phyloP scores from a whole-genome alignment of 108 stramenopile genomes.

The Schizochytrium sp. region DNA sequence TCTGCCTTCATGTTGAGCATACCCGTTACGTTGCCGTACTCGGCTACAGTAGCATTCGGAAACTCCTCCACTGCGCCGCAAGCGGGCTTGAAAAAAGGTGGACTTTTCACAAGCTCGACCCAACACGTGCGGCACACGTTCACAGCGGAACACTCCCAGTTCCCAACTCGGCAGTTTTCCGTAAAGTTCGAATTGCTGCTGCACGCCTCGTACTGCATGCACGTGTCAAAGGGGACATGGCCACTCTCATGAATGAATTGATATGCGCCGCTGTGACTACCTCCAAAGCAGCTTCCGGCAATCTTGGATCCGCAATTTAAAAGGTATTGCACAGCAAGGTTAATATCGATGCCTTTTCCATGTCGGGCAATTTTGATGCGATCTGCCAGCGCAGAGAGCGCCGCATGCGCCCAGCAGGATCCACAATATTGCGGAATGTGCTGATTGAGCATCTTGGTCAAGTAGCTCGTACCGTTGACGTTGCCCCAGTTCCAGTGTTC shows the following conservation, averaged over 20 bases:
- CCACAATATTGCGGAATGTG: constrained; percentile 68
- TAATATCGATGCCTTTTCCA: constrained; percentile 48
- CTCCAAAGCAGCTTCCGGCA: constrained; percentile 70
- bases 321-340: constrained; percentile 69
- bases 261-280: constrained; percentile 41
- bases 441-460: constrained; percentile 72
- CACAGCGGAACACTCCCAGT: constrained; percentile 41
- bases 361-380: constrained; percentile 78
- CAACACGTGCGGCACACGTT: constrained; percentile 52
- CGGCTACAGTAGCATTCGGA: constrained; percentile 48
- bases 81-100: neutral
- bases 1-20: constrained; percentile 64
- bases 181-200: neutral
- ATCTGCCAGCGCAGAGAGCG: constrained; percentile 66
- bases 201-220: constrained; percentile 64
- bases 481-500: constrained; percentile 67
- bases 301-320: constrained; percentile 64
- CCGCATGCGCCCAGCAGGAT: constrained; percentile 83
- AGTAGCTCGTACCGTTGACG: constrained; percentile 51
- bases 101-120: neutral
- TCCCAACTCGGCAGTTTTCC: constrained; percentile 2
- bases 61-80: neutral
- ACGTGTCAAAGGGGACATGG: constrained; percentile 51
- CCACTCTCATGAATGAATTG: constrained; percentile 39
- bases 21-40: constrained; percentile 67